phyloP scores from a whole-genome alignment of 2,329 filamentous ascomycete genomes.

The Aspergillus ochraceus region DNA sequence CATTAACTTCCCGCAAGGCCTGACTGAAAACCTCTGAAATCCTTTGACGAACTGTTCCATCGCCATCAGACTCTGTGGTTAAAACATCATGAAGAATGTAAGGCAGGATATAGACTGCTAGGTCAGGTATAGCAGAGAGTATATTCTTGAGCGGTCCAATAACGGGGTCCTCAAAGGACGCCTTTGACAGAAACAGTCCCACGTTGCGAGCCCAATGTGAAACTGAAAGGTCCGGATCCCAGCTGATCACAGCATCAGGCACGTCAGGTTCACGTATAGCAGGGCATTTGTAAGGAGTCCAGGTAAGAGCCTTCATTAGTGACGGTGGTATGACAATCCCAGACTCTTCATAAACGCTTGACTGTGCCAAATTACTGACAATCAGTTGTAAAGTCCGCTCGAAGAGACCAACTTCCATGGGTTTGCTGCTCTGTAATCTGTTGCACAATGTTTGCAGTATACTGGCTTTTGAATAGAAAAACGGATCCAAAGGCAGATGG shows the following conservation, averaged over 20 bases:
- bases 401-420: conserved; percentile 43
- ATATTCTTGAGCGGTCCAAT: conserved; percentile 68
- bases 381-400: conserved; percentile 48
- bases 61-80: conserved; percentile 63
- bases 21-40: conserved; percentile 66
- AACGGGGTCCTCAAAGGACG: conserved; percentile 63
- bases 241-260: conserved; percentile 14
- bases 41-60: conserved; percentile 58
- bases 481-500: conserved; percentile 12
- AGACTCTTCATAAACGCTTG: conserved; percentile 35
- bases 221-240: conserved; percentile 22
- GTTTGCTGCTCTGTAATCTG: conserved; percentile 60
- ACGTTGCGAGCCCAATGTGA: conserved; percentile 37
- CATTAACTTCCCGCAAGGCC: conserved; percentile 57
- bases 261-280: conserved; percentile 22
- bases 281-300: conserved; percentile 44
- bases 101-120: conserved; percentile 75
- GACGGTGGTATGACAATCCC: conserved; percentile 35
- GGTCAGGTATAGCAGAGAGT: conserved; percentile 63
- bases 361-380: conserved; percentile 33
- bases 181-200: conserved; percentile 56
- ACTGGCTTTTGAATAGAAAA: conserved; percentile 57
- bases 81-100: conserved; percentile 84
- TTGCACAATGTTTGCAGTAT: conserved; percentile 63
- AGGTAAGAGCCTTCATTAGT: conserved; percentile 42